Base-by-base conservation (phyloP, 148 eudicot genomes). In the Chenopodium quinoa region DNA sequence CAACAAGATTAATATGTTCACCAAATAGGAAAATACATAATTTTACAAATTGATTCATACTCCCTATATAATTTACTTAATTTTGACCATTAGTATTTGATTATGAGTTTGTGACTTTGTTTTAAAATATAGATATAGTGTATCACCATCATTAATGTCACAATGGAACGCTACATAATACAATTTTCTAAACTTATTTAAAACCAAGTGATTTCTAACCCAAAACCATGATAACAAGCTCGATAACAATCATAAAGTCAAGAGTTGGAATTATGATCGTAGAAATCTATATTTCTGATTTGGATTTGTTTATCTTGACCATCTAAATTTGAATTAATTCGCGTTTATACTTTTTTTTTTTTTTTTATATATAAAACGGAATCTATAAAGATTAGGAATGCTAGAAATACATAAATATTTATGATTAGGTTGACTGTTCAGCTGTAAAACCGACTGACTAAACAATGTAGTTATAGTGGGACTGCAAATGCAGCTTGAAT, bases 341-440 rank as follows among this genome's bases (percentile, higher is more conserved):
- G 52, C 12, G 9, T 32, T 32, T 1, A 27, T 27, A 27, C 27
- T 7, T 48, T 48, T 7, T 27, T 27, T 27, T 27, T 27, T 27
- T 32, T 1, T 1, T 7, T 48, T 48, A 48, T 48, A 7, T 11
- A 0, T 11, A 48, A 50, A 12, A 50, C 2, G 16, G 16, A 52
- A 52, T 10, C 12, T 52, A 52, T 3, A 16, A 17, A 56, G 22
- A 62, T 22, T 62, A 22, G 3, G 66, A 62, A 62, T 22, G n/a
- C 2, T 9, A 62, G 19, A 70, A 17, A 16, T 34, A 34, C 19
- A 70, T 32, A 14, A 20, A 37, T 0, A 27, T 11, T 2, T 44
- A 27, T 48, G 77, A 72, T 74, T 73, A 54, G 16, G 60, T 74
- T 79, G 85, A 79, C 85, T 54, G 78, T 73, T 79, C 79, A 74